These are phyloP conservation scores for Dendrobium chrysotoxum DNA, from an alignment of 106 monocot species.

Conservation along the genomic window DNA sequence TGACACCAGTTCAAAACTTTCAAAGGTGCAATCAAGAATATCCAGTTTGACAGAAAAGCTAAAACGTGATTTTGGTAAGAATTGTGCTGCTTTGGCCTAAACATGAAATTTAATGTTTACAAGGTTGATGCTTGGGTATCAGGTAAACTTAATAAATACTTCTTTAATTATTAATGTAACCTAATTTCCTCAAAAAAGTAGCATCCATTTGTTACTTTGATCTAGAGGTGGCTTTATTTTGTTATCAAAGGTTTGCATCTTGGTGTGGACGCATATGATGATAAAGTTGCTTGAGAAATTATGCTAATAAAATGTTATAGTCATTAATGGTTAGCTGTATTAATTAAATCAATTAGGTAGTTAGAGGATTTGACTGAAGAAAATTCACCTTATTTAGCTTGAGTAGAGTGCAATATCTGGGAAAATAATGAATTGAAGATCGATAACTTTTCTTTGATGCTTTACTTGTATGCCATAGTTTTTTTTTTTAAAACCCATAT, in stretches of 20 bases:
- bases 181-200: neutral
- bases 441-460: neutral
- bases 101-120: neutral
- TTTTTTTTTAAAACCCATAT: no score
- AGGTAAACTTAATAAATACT: no score
- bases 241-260: neutral
- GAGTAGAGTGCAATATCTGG: neutral
- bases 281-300: neutral
- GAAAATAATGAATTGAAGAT: neutral
- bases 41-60: slow-evolving; percentile 67
- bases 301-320: neutral
- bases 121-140: neutral
- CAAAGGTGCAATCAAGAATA: slow-evolving; percentile 84
- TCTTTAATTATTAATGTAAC: neutral
- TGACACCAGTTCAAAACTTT: slow-evolving; percentile 77
- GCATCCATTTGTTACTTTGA: neutral
- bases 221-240: neutral
- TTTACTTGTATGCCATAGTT: neutral
- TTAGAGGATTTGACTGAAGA: neutral
- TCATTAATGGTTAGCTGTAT: neutral
- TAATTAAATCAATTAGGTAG: neutral
- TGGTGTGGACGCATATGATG: neutral
- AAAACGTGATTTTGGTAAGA: slow-evolving; percentile 88
- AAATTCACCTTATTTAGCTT: neutral
- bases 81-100: neutral